Evolutionary conservation across 176 grass and related monocot species (phyloP), one percentile per base, ranked within the genome.

Genomic region (Sorghum bicolor): DNA sequence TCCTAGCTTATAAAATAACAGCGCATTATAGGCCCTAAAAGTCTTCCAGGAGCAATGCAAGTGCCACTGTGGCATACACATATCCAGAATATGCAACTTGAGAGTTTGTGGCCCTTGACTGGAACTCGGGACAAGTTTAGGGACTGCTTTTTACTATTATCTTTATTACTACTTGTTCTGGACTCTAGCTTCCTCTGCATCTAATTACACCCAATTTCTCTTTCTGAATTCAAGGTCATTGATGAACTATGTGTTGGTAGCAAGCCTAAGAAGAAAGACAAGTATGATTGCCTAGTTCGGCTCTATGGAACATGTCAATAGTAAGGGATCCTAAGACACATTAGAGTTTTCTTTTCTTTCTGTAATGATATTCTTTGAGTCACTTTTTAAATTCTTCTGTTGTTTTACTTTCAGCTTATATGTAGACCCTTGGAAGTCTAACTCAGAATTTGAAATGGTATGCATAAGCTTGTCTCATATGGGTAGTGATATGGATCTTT

Each of bases 231-330:
- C 26, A 75, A 99, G 97, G 91, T 99, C 68, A 70, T 94, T 64
- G 86, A 96, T 89, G 90, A 96, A 87, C 80, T 80, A 86, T 81
- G 5, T 83, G 67, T 88, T 68, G 81, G 37, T 72, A 82, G 68
- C 76, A 95, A 94, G 81, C 89, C 86, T 58, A 87, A 87, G 71
- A 96, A 82, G 84, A 94, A 76, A 50, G 70, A 63, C 3, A 91
- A 88, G 44, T 45, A 89, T 89, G 80, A 90, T 85, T 80, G 79
- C 58, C 86, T 94, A 60, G 89, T 93, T 85, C 97, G 97, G 9
- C 81, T 96, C 43, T 99, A 94, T 92, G 97, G 97, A 58, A 94
- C 83, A 70, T 94, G 87, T 67, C 32, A 90, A 81, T 89, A 92
- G 97, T 99, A 89, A 96, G 93, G 83, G 48, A 45, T 76, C 78